A percentile compares a stretch with the other conserved stretches of the same genome.
These are phyloP conservation scores for Botrytis pseudocinerea DNA, from an alignment of 2,329 filamentous ascomycete genomes.

Conservation along the genomic window DNA sequence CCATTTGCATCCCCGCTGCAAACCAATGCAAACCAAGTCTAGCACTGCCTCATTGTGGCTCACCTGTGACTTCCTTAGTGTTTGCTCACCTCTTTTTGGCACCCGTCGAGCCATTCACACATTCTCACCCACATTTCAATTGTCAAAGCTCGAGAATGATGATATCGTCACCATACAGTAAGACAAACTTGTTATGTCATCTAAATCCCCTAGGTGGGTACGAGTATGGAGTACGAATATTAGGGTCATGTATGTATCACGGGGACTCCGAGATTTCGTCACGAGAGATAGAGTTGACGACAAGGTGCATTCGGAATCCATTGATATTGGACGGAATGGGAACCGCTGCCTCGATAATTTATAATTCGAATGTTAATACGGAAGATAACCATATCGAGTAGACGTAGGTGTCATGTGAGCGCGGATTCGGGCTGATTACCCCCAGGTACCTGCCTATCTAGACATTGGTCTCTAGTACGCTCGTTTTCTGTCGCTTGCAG, in stretches of 20 bases:
- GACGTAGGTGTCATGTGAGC: background rate
- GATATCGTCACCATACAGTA: constrained; percentile 5
- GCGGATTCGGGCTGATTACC: background rate
- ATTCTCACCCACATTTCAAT: background rate
- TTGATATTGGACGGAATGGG: background rate
- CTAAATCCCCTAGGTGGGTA: background rate
- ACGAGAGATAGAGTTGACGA: background rate
- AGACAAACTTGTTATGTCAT: constrained; percentile 2
- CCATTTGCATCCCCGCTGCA: constrained; percentile 11
- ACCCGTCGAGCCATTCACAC: background rate
- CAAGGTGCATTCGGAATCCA: constrained; percentile 2
- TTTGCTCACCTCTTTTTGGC: constrained; percentile 2
- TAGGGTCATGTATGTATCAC: constrained; percentile 10
- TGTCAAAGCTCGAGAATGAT: background rate
- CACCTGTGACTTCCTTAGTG: constrained; percentile 2
- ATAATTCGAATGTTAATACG: background rate
- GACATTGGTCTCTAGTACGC: background rate
- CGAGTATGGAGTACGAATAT: background rate
- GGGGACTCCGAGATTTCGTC: constrained; percentile 8
- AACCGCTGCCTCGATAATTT: background rate
- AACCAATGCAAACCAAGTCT: background rate
- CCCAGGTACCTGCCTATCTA: background rate
- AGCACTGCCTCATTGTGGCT: constrained; percentile 20
- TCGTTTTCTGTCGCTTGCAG: background rate
- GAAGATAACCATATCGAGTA: background rate